These are phyloP conservation scores for Helotiales sp. DNA, from an alignment of 2,329 filamentous ascomycete genomes.

Conservation along the genomic window DNA sequence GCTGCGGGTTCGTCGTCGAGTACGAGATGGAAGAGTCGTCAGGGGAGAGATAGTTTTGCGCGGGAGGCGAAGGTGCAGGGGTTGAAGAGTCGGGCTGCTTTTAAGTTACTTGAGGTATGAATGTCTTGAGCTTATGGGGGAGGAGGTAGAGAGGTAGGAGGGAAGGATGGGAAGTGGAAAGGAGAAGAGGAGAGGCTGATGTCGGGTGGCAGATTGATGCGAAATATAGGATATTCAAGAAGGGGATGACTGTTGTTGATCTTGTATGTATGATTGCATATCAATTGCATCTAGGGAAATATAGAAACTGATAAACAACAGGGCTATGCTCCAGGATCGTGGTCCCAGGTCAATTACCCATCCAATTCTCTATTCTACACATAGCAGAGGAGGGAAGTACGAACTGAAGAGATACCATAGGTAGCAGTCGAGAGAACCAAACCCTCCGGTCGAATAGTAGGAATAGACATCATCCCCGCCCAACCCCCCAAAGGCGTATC, in stretches of 20 bases:
- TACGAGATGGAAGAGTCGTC: slow-evolving; percentile 80
- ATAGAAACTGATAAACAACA: slow-evolving; percentile 33
- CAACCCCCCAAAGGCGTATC: slow-evolving; percentile 90
- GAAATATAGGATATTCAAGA: slow-evolving; percentile 76
- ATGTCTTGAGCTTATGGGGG: not conserved
- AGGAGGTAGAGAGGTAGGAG: not conserved
- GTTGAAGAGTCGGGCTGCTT: slow-evolving; percentile 87
- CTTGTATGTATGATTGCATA: slow-evolving; percentile 55
- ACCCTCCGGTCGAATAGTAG: slow-evolving; percentile 77
- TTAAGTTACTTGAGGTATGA: slow-evolving; percentile 81
- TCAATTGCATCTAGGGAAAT: not conserved
- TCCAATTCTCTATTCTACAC: slow-evolving; percentile 14
- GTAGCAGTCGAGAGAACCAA: slow-evolving; percentile 78
- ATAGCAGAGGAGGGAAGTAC: not conserved
- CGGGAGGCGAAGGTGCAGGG: slow-evolving; percentile 75
- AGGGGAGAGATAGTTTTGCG: slow-evolving; percentile 70
- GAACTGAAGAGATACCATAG: slow-evolving; percentile 41
- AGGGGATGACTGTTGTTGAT: slow-evolving; percentile 85
- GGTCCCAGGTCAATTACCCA: slow-evolving; percentile 58
- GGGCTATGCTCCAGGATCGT: slow-evolving; percentile 76
- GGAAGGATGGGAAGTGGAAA: not conserved
- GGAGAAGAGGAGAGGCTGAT: slow-evolving; percentile 2
- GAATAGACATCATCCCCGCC: slow-evolving; percentile 91
- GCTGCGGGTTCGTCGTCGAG: slow-evolving; percentile 53
- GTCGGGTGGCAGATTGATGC: slow-evolving; percentile 66